Percentiles rank a stretch among this genome's conserved stretches.
Evolutionary conservation across 495 filamentous ascomycete species (phyloP).

Genomic region (Talaromyces thailandensis): DNA sequence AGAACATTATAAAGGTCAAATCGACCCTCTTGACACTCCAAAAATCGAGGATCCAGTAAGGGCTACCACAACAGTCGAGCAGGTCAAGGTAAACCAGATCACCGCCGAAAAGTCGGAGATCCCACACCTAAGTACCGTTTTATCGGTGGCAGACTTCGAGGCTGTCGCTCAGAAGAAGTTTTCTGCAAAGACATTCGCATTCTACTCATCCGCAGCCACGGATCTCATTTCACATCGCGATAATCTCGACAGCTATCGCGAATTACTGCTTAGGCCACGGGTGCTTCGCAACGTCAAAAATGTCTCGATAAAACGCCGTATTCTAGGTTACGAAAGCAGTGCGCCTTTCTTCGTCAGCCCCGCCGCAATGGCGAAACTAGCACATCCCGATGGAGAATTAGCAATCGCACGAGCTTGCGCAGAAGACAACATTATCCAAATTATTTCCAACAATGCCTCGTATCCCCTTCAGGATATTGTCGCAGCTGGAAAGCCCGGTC

Average conservation of each 20-base stretch:
- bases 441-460: neutral
- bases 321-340: slow-evolving; percentile 50
- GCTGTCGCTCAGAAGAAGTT: slow-evolving; percentile 50
- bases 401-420: slow-evolving; percentile 53
- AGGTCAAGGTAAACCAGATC: slow-evolving; percentile 15
- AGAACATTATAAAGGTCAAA: too few relatives aligned
- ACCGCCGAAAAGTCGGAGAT: slow-evolving; percentile 19
- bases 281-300: slow-evolving; percentile 58
- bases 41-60: slow-evolving; percentile 24
- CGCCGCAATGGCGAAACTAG: slow-evolving; percentile 62
- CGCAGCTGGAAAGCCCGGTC: slow-evolving; percentile 37
- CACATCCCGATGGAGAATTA: slow-evolving; percentile 64
- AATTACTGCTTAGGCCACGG: slow-evolving; percentile 65
- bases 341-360: slow-evolving; percentile 64
- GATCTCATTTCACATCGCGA: slow-evolving; percentile 57
- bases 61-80: slow-evolving; percentile 39
- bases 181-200: slow-evolving; percentile 69
- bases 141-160: slow-evolving; percentile 68
- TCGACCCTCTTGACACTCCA: too few relatives aligned
- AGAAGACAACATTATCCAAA: slow-evolving; percentile 36
- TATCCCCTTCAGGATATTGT: slow-evolving; percentile 22
- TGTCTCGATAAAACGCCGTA: slow-evolving; percentile 44
- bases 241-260: slow-evolving; percentile 48
- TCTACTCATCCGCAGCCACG: slow-evolving; percentile 72
- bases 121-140: slow-evolving; percentile 57